These are phyloP conservation scores for Ephemerocybe angulata DNA, from an alignment of 768 basidiomycete species.

Conservation along the genomic window DNA sequence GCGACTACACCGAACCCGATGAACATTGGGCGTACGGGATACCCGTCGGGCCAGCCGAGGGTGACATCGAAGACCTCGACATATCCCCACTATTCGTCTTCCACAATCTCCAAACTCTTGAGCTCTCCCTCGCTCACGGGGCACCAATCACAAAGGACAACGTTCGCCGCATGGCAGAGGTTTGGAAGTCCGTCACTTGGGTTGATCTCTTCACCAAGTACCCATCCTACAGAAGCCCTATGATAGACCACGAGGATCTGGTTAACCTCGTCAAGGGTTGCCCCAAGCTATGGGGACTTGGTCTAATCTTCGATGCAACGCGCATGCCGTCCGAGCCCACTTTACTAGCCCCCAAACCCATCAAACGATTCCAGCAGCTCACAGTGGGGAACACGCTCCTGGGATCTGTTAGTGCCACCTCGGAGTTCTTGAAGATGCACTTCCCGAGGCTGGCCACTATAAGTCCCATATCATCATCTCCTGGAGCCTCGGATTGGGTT, in stretches of 20 bases:
- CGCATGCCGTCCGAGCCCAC: not conserved
- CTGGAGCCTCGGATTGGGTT: too few relatives aligned
- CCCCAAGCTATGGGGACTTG: not conserved
- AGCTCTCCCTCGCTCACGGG: not conserved
- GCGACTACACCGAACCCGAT: not conserved
- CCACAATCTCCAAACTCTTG: not conserved
- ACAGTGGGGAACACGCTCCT: not conserved
- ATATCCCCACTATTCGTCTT: not conserved
- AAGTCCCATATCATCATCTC: too few relatives aligned
- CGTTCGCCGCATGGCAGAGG: not conserved
- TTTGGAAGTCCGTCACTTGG: not conserved
- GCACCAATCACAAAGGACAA: not conserved
- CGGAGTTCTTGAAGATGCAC: not conserved
- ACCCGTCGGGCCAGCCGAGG: not conserved
- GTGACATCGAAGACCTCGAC: not conserved
- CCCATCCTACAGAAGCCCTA: not conserved
- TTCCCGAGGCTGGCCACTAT: slow-evolving; percentile 1
- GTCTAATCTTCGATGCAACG: not conserved
- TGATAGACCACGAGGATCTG: not conserved
- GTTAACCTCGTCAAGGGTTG: not conserved
- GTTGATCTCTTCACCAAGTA: not conserved
- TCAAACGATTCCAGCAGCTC: not conserved
- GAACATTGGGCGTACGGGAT: not conserved
- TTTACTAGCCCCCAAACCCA: not conserved
- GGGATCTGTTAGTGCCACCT: not conserved